Evolutionary conservation across 2,329 filamentous ascomycete genomes (phyloP), one percentile per base, ranked within the genome.

Genomic region (Paraphoma chrysanthemicola): DNA sequence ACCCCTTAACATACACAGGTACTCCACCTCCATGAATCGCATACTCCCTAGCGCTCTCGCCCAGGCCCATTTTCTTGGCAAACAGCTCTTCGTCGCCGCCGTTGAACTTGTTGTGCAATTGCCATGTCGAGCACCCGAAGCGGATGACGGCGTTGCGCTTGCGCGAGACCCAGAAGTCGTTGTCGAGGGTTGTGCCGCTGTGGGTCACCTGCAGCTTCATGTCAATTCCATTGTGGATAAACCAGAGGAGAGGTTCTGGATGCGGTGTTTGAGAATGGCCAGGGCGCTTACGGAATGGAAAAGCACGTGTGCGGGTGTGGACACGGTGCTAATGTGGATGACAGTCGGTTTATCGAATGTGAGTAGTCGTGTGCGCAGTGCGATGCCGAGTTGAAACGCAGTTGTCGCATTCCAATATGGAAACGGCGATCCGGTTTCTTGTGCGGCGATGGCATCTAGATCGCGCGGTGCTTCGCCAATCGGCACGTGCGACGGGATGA

Each of bases 11-110:
- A 6, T 85, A 81, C 18, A 94, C 83, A 0, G 91, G 91, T 54
- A 91, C 85, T 0, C 82, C 91, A 16, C 91, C 91, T 0, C 91
- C 91, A 74, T 93, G 90, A 62, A 93, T 92, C 2, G 90, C 90
- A 80, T 90, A 94, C 41, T 85, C 79, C 49, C 81, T 80, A 30
- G 83, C 67, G 8, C 82, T 81, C 47, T 66, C 70, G 0, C 70
- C 71, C 55, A 93, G 75, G 16, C 82, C 86, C 68, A 84, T 89
- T 74, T 90, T 91, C n/a, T 78, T 78, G 57, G 82, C 81, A 74
- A 94, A 93, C 2, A 77, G 79, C 38, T 70, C 79, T 78, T 92
- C 88, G 56, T 92, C 83, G 14, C 85, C 85, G 1, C 61, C 55
- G 6, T 85, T 85, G 60, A 86, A 87, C 79, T 91, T 90, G 73